These are phyloP conservation scores for Serendipita sp. DNA, from an alignment of 1,284 basidiomycete species.

Conservation along the genomic window DNA sequence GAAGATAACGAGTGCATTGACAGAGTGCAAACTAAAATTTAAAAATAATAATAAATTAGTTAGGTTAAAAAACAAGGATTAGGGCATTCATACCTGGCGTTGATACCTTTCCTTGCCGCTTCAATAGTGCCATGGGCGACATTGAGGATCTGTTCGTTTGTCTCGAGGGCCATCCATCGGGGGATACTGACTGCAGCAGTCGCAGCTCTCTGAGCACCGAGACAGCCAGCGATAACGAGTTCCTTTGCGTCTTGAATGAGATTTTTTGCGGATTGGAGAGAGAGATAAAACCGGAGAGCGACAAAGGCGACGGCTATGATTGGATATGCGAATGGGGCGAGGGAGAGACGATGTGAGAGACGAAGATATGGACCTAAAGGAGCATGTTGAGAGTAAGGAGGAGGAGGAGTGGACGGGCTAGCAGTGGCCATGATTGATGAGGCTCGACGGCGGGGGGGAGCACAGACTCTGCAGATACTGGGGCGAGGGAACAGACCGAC, in stretches of 20 bases:
- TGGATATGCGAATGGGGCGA: constrained; percentile 47
- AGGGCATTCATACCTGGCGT: constrained; percentile 31
- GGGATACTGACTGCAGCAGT: constrained; percentile 74
- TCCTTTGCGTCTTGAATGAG: constrained; percentile 55
- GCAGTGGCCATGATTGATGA: too few relatives aligned
- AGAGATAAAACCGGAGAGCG: constrained; percentile 64
- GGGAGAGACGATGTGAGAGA: background rate
- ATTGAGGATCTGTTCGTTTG: constrained; percentile 64
- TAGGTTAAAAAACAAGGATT: background rate
- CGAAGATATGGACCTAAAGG: constrained; percentile 1
- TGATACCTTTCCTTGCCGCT: constrained; percentile 56
- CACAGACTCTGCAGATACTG: too few relatives aligned
- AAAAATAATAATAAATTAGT: too few relatives aligned
- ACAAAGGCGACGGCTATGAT: constrained; percentile 79
- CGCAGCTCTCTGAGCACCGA: constrained; percentile 70
- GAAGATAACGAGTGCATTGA: constrained; percentile 75
- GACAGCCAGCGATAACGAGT: constrained; percentile 63
- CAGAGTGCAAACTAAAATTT: constrained; percentile 24
- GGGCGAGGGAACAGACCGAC: too few relatives aligned
- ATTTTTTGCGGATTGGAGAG: constrained; percentile 53
- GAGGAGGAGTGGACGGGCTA: too few relatives aligned
- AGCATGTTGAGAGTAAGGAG: background rate
- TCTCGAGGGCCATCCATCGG: constrained; percentile 69
- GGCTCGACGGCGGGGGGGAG: too few relatives aligned
- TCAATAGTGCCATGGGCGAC: constrained; percentile 68